Evolutionary conservation across 2,329 filamentous ascomycete genomes (phyloP).

Genomic region (Ascocoryne sarcoides): DNA sequence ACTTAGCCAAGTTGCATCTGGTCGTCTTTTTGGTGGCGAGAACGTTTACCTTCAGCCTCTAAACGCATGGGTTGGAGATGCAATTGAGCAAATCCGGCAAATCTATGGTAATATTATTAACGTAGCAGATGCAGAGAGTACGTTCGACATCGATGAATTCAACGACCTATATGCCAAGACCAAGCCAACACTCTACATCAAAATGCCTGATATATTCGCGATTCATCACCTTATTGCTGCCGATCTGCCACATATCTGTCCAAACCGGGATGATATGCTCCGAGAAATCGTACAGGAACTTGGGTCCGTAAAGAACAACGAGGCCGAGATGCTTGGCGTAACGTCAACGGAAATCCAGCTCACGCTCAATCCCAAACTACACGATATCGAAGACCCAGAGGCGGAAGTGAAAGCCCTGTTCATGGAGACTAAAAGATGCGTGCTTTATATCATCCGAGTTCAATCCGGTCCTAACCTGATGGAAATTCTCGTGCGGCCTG

Average conservation of each 20-base stretch:
- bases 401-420: slow-evolving; percentile 86
- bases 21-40: slow-evolving; percentile 82
- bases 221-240: slow-evolving; percentile 82
- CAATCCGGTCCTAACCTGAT: slow-evolving; percentile 88
- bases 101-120: slow-evolving; percentile 73
- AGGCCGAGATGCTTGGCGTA: slow-evolving; percentile 82
- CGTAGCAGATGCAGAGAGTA: slow-evolving; percentile 77
- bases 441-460: slow-evolving; percentile 94
- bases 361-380: slow-evolving; percentile 81
- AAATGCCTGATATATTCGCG: slow-evolving; percentile 94
- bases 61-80: slow-evolving; percentile 83
- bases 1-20: slow-evolving; percentile 78
- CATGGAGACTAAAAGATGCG: slow-evolving; percentile 96
- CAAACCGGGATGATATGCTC: slow-evolving; percentile 74
- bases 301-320: slow-evolving; percentile 92
- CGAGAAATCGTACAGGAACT: slow-evolving; percentile 89
- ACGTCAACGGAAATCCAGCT: slow-evolving; percentile 78
- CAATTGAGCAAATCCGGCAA: slow-evolving; percentile 67
- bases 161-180: slow-evolving; percentile 95
- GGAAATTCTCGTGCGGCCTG: slow-evolving; percentile 88
- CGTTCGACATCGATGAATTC: slow-evolving; percentile 98
- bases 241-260: slow-evolving; percentile 70
- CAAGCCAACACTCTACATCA: slow-evolving; percentile 98
- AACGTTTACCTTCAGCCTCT: slow-evolving; percentile 94
- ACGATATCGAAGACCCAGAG: slow-evolving; percentile 86